These are phyloP conservation scores for Calocera viscosa DNA, from an alignment of 768 basidiomycete genomes.

Conservation along the genomic window DNA sequence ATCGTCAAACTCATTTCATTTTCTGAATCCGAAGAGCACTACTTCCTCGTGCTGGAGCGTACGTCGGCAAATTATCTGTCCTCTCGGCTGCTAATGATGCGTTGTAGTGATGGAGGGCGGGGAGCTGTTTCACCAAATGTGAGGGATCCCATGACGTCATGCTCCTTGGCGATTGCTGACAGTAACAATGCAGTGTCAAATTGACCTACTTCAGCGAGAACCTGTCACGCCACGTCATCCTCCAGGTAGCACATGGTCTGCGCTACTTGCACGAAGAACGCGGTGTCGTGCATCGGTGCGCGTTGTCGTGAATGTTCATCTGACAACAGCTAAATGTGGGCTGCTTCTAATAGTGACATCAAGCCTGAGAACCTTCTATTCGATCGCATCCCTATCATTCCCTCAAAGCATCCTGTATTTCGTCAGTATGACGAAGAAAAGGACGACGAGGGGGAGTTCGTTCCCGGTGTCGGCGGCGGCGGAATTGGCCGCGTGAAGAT, in stretches of 20 bases:
- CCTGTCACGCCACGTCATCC: slow-evolving; percentile 90
- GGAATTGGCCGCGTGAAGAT: slow-evolving; percentile 98
- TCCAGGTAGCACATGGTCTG: slow-evolving; percentile 90
- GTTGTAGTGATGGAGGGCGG: slow-evolving; percentile 86
- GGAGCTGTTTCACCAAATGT: slow-evolving; percentile 93
- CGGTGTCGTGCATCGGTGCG: slow-evolving; percentile 85
- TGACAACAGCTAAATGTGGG: not conserved
- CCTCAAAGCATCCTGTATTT: slow-evolving; percentile 57
- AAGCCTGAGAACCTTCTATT: slow-evolving; percentile 97
- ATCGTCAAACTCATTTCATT: slow-evolving; percentile 88
- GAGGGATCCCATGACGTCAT: not conserved
- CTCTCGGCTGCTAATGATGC: not conserved
- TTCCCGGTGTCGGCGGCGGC: slow-evolving; percentile 83
- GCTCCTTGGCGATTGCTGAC: not conserved
- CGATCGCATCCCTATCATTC: slow-evolving; percentile 79
- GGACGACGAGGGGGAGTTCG: slow-evolving; percentile 95
- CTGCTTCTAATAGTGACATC: slow-evolving; percentile 52
- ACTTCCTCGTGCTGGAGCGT: slow-evolving; percentile 89
- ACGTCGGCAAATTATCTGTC: slow-evolving; percentile 25
- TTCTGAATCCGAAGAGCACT: slow-evolving; percentile 83
- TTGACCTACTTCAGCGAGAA: slow-evolving; percentile 97
- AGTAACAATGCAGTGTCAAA: slow-evolving; percentile 49
- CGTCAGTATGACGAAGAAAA: slow-evolving; percentile 97
- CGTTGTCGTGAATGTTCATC: not conserved
- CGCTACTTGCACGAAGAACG: slow-evolving; percentile 93